These are phyloP conservation scores for Symbiotaphrina buchneri DNA, from an alignment of 495 filamentous ascomycete genomes.

Conservation along the genomic window DNA sequence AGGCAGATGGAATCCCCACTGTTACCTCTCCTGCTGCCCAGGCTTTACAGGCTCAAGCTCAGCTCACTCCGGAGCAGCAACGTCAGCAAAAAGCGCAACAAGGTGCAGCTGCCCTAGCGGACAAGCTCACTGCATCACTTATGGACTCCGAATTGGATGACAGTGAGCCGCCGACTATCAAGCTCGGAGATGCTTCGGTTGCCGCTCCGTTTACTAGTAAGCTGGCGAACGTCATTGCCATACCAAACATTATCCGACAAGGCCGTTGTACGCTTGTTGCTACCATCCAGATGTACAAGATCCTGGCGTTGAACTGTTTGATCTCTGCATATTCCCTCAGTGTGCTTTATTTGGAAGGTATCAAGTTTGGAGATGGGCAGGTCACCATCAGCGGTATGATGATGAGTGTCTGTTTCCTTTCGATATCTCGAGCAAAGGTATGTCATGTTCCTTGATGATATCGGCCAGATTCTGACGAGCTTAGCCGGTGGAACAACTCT, in stretches of 20 bases:
- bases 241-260: conserved; percentile 96
- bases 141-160: conserved; percentile 80
- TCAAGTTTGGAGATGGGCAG: conserved; percentile 98
- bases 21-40: conserved; percentile 50
- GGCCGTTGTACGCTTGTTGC: conserved; percentile 92
- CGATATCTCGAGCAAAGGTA: conserved; percentile 81
- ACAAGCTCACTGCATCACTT: conserved; percentile 70
- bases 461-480: neutral
- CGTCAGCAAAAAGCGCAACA: conserved; percentile 39
- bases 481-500: conserved; percentile 75
- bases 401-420: conserved; percentile 98
- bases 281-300: conserved; percentile 99
- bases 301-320: conserved; percentile 90
- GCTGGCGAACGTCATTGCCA: conserved; percentile 85
- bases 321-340: conserved; percentile 96
- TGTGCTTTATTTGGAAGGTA: conserved; percentile 91
- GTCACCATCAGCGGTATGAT: conserved; percentile 98
- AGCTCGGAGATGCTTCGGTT: conserved; percentile 92
- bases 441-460: conserved; percentile 4
- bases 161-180: conserved; percentile 82
- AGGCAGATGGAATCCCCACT: conserved; percentile 28
- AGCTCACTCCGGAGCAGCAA: conserved; percentile 28
- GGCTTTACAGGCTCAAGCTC: conserved; percentile 31
- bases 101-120: conserved; percentile 57
- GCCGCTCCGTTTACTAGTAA: conserved; percentile 97